These are phyloP conservation scores for Rhizophlyctis rosea DNA, from an alignment of 192 early-diverging fungal genomes.

Conservation along the genomic window DNA sequence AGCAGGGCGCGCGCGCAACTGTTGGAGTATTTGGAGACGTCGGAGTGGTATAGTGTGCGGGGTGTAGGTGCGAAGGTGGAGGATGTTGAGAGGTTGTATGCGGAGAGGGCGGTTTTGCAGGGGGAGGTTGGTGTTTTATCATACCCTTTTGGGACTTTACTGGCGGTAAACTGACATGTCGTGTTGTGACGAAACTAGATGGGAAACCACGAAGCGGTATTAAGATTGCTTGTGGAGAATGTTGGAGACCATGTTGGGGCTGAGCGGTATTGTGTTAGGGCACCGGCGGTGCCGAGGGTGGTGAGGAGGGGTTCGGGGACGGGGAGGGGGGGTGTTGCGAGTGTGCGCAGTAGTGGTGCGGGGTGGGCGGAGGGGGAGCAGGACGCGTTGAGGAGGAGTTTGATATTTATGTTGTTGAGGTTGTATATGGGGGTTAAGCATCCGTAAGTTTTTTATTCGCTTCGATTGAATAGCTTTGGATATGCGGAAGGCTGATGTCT, in stretches of 20 bases:
- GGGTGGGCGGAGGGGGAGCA: background rate
- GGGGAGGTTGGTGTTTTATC: constrained; percentile 2
- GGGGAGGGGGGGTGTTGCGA: no score
- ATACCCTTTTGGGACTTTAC: no score
- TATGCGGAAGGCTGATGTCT: no score
- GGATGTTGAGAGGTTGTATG: background rate
- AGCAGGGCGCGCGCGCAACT: background rate
- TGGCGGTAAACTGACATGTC: no score
- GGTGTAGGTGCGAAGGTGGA: background rate
- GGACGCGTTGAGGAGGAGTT: constrained; percentile 4
- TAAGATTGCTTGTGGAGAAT: constrained; percentile 5
- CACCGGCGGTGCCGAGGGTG: background rate
- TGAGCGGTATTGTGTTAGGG: constrained; percentile 24
- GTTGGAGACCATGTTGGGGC: constrained; percentile 31
- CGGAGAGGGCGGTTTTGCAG: constrained; percentile 13
- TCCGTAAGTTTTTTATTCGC: no score
- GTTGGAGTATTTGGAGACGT: background rate
- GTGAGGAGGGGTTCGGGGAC: background rate
- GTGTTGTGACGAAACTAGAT: background rate
- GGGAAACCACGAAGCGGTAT: constrained; percentile 19
- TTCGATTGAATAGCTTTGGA: no score
- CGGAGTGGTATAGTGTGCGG: background rate
- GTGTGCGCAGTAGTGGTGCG: no score
- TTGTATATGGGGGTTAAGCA: constrained; percentile 21
- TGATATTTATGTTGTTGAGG: constrained; percentile 15